Evolutionary conservation across 2,329 filamentous ascomycete genomes (phyloP).

Genomic region (Xylaria sp.): DNA sequence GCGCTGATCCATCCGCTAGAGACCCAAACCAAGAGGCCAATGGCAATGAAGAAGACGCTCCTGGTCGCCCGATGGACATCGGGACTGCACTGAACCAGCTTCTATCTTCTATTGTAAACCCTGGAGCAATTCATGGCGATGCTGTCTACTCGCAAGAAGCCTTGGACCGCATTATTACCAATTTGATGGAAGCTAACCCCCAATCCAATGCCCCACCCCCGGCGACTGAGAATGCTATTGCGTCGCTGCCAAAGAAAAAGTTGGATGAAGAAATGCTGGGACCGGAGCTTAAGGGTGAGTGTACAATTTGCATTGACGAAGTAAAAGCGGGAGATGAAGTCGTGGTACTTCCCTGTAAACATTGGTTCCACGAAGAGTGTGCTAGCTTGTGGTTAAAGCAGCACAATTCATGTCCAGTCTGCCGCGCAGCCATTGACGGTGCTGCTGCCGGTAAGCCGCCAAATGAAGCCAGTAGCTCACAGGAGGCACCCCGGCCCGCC

Average conservation of each 20-base stretch:
- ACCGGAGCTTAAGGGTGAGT: constrained; percentile 74
- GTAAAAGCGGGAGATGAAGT: constrained; percentile 76
- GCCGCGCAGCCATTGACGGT: constrained; percentile 64
- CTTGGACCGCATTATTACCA: constrained; percentile 84
- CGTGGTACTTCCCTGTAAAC: constrained; percentile 80
- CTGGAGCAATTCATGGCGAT: constrained; percentile 69
- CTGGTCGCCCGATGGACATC: constrained; percentile 38
- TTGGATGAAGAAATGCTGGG: constrained; percentile 73
- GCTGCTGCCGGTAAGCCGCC: constrained; percentile 35
- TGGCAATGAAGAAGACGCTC: constrained; percentile 31
- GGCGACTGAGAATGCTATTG: constrained; percentile 76
- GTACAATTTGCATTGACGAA: constrained; percentile 93
- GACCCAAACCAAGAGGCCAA: constrained; percentile 26
- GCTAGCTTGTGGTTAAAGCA: constrained; percentile 84
- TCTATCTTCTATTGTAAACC: constrained; percentile 57
- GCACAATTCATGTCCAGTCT: constrained; percentile 92
- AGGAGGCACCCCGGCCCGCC: background rate
- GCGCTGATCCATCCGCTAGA: constrained; percentile 28
- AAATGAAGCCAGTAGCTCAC: constrained; percentile 18
- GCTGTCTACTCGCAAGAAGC: constrained; percentile 91
- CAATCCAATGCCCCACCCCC: constrained; percentile 81
- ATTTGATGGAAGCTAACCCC: constrained; percentile 84
- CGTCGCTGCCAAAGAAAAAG: constrained; percentile 71
- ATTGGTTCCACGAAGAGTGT: constrained; percentile 91
- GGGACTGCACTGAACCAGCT: constrained; percentile 56